Conservation (phyloP, 1,284 basidiomycete genomes). For the Boletus smithii region DNA sequence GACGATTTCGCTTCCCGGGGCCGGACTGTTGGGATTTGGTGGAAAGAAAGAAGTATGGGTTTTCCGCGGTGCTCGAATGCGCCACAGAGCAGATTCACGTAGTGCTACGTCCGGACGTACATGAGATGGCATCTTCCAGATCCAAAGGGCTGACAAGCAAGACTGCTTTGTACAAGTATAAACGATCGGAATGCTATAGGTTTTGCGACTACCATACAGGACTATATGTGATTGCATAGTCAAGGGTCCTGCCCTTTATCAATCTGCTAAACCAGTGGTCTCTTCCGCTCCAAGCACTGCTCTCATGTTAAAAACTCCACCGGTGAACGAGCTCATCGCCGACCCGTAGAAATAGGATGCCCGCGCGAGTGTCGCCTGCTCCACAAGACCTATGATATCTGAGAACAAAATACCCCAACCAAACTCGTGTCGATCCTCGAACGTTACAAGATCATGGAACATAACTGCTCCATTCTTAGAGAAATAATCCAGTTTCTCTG, state of each 20-base stretch:
- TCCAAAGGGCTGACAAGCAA: not conserved
- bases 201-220: slow-evolving; percentile 2
- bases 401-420: slow-evolving; percentile 40
- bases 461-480: slow-evolving; percentile 36
- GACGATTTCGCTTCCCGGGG: slow-evolving; percentile 42
- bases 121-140: slow-evolving; percentile 9
- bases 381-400: slow-evolving; percentile 41
- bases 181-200: slow-evolving; percentile 3
- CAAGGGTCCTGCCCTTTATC: slow-evolving; percentile 7
- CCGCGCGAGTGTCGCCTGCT: slow-evolving; percentile 38
- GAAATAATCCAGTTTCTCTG: slow-evolving; percentile 33
- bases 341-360: slow-evolving; percentile 41
- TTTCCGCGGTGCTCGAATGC: slow-evolving; percentile 36
- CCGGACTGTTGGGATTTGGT: slow-evolving; percentile 40
- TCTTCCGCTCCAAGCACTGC: slow-evolving; percentile 30
- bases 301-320: slow-evolving; percentile 39
- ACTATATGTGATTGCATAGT: not conserved
- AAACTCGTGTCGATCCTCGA: slow-evolving; percentile 36
- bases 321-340: slow-evolving; percentile 40
- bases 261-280: slow-evolving; percentile 27
- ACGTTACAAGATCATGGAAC: slow-evolving; percentile 37
- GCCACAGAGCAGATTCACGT: slow-evolving; percentile 34
- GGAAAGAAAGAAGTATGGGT: slow-evolving; percentile 49
- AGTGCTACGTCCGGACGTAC: slow-evolving; percentile 24
- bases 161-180: slow-evolving; percentile 17